Percentiles rank a stretch among this genome's conserved stretches.
Evolutionary conservation across 768 basidiomycete genomes (phyloP).

Genomic region (Rhizopogon roseolus): DNA sequence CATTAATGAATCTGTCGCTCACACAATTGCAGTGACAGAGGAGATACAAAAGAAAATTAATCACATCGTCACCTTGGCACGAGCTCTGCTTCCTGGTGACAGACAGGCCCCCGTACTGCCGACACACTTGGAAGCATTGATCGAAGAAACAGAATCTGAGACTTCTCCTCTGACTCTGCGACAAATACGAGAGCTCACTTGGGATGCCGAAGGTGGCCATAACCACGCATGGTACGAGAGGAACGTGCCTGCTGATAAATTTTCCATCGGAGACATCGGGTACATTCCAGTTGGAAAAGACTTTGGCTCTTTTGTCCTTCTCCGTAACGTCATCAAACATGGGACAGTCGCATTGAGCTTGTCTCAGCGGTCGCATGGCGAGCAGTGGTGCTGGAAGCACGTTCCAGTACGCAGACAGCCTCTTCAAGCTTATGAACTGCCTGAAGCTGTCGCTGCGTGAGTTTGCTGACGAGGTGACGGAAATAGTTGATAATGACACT

Average conservation of each 20-base stretch:
- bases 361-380: conserved; percentile 20
- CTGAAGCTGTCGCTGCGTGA: conserved; percentile 29
- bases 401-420: conserved; percentile 21
- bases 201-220: conserved; percentile 27
- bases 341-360: conserved; percentile 18
- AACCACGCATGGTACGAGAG: conserved; percentile 38
- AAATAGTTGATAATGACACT: not conserved
- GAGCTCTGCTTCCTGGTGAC: conserved; percentile 34
- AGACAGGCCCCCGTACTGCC: conserved; percentile 26
- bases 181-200: conserved; percentile 33
- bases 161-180: conserved; percentile 27
- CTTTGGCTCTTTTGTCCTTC: conserved; percentile 33
- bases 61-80: conserved; percentile 36
- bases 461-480: not conserved
- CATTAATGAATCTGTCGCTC: not conserved
- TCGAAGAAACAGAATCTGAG: conserved; percentile 28
- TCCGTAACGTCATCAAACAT: conserved; percentile 35
- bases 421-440: conserved; percentile 31
- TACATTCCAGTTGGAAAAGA: conserved; percentile 33
- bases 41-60: conserved; percentile 33
- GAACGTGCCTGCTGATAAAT: conserved; percentile 35
- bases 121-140: conserved; percentile 25
- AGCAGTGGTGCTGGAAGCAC: conserved; percentile 36
- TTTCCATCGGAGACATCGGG: conserved; percentile 40
- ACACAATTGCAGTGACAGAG: conserved; percentile 21